These are phyloP conservation scores for Cyberlindnera suaveolens DNA, from an alignment of 805 yeast genomes.

Conservation along the genomic window DNA sequence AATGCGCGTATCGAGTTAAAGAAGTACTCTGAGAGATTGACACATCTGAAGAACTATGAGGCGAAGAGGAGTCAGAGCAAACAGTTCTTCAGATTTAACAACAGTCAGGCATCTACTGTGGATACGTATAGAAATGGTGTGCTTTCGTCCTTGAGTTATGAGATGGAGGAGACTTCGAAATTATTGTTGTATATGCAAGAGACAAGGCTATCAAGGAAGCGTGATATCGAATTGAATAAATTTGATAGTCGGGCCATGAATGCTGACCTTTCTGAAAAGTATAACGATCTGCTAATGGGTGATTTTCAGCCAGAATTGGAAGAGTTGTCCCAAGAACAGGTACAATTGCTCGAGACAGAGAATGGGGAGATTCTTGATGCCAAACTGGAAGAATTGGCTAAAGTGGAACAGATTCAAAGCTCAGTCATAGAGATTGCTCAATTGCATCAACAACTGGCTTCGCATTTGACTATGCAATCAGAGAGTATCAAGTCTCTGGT, in stretches of 20 bases:
- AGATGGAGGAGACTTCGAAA: constrained; percentile 19
- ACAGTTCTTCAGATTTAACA: constrained; percentile 14
- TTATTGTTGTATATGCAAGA: constrained; percentile 21
- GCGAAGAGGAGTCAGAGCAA: constrained; percentile 30
- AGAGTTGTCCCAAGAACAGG: constrained; percentile 39
- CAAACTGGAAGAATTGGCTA: constrained; percentile 54
- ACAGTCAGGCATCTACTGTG: constrained; percentile 9
- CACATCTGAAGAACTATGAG: constrained; percentile 47
- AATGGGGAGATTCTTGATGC: constrained; percentile 47
- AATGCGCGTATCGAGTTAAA: constrained; percentile 48
- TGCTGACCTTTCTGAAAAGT: constrained; percentile 18
- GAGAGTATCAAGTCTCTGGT: constrained; percentile 58
- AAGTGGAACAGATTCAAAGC: constrained; percentile 53
- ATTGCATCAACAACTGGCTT: constrained; percentile 65
- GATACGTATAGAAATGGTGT: constrained; percentile 19
- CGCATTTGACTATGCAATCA: constrained; percentile 68
- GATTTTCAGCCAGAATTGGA: constrained; percentile 14
- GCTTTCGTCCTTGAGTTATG: constrained; percentile 15
- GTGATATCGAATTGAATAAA: constrained; percentile 18
- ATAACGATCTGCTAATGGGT: constrained; percentile 3
- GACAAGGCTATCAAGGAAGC: constrained; percentile 20
- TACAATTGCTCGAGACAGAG: constrained; percentile 52
- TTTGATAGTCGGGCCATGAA: constrained; percentile 7
- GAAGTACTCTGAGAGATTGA: constrained; percentile 44
- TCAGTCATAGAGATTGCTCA: constrained; percentile 69